Percentiles rank a stretch among this genome's conserved stretches.
Conservation (phyloP, 2,329 filamentous ascomycete species). For the Grosmannia penicillata region DNA sequence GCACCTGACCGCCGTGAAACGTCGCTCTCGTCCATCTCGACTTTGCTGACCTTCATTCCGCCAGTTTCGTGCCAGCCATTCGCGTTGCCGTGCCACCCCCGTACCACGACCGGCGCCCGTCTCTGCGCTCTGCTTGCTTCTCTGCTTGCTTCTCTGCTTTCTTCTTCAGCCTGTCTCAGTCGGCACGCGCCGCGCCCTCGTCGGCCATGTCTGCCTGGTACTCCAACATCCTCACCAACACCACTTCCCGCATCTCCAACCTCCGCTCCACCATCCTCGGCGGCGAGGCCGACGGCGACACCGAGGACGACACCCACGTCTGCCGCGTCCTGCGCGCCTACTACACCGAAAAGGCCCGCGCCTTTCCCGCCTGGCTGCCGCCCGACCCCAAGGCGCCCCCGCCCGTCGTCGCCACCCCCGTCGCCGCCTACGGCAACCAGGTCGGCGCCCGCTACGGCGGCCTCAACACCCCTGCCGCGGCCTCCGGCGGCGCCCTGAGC, state of each 20-base stretch:
- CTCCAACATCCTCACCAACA: conserved; percentile 53
- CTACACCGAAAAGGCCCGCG: conserved; percentile 75
- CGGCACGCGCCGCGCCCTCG: neutral
- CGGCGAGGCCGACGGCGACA: conserved; percentile 53
- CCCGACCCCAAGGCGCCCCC: conserved; percentile 68
- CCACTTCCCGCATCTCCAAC: conserved; percentile 49
- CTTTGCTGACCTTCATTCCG: too few relatives aligned
- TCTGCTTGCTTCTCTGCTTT: neutral
- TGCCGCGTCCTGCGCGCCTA: conserved; percentile 85
- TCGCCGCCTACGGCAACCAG: conserved; percentile 30
- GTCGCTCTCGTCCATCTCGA: too few relatives aligned
- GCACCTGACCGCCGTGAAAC: too few relatives aligned
- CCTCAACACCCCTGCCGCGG: neutral
- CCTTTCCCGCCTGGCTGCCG: conserved; percentile 76
- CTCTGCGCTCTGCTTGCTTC: too few relatives aligned
- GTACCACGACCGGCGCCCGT: too few relatives aligned
- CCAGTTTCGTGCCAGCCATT: too few relatives aligned
- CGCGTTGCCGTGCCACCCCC: too few relatives aligned
- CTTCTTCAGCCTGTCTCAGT: neutral
- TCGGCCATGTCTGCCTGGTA: conserved; percentile 63
- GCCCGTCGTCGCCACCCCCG: conserved; percentile 29
- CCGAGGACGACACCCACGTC: conserved; percentile 85
- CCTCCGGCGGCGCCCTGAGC: conserved; percentile 24
- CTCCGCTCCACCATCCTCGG: conserved; percentile 55
- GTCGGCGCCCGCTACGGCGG: conserved; percentile 39